phyloP scores from a whole-genome alignment of 1,139 yeast genomes.

The Sugiyamaella xylanicola region DNA sequence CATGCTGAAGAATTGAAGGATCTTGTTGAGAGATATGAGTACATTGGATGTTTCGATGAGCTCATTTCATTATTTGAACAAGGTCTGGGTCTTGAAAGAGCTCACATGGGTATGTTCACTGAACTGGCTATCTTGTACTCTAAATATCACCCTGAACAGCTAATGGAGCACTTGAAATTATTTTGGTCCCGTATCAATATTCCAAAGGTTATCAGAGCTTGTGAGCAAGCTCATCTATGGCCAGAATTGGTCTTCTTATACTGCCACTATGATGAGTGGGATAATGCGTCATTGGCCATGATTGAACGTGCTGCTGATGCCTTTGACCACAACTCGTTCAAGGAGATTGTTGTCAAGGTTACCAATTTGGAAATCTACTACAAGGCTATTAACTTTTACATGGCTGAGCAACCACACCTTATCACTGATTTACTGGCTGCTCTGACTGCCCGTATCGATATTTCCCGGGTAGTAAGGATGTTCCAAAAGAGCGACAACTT shows the following conservation, averaged over 20 bases:
- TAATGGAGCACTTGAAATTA: conserved; percentile 94
- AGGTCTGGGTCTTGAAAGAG: conserved; percentile 95
- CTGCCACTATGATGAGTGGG: conserved; percentile 99
- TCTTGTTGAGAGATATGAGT: conserved; percentile 82
- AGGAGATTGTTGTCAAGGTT: conserved; percentile 92
- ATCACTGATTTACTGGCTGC: conserved; percentile 84
- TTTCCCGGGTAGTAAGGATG: conserved; percentile 92
- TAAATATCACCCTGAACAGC: conserved; percentile 86
- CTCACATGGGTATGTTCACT: conserved; percentile 99
- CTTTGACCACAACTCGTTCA: conserved; percentile 90
- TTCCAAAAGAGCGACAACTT: conserved; percentile 94
- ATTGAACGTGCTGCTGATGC: conserved; percentile 93
- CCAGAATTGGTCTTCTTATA: conserved; percentile 94
- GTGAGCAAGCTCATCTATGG: conserved; percentile 93
- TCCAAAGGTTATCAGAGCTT: conserved; percentile 94
- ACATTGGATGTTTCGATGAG: conserved; percentile 89
- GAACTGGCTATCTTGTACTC: conserved; percentile 89
- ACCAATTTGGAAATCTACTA: conserved; percentile 95
- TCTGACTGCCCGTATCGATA: conserved; percentile 87
- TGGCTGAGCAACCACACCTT: conserved; percentile 88
- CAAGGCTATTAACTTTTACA: conserved; percentile 93
- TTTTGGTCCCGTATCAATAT: conserved; percentile 98
- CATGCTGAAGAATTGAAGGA: conserved; percentile 97
- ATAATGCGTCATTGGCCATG: conserved; percentile 97
- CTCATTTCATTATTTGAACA: conserved; percentile 90